Percentiles rank a stretch among this genome's conserved stretches.
Evolutionary conservation across 2,329 filamentous ascomycete species (phyloP).

Genomic region (Daldinia sp.): DNA sequence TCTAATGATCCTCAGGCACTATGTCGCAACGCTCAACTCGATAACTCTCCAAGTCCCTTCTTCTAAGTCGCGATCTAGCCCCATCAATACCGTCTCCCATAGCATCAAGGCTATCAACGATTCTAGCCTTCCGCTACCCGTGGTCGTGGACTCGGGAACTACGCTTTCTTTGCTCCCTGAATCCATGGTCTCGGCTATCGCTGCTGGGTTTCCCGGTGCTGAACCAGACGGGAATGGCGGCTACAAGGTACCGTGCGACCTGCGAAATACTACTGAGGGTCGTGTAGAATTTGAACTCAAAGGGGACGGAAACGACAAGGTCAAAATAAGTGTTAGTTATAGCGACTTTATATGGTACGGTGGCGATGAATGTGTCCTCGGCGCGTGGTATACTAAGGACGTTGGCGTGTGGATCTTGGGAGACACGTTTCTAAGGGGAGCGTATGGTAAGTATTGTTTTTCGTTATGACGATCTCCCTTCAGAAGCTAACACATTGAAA

Average conservation of each 20-base stretch:
- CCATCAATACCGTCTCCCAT: not conserved
- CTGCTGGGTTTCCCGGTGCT: slow-evolving; percentile 53
- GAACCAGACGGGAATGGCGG: slow-evolving; percentile 52
- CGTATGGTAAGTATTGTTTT: slow-evolving; percentile 42
- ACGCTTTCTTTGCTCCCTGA: slow-evolving; percentile 58
- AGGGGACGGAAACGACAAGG: slow-evolving; percentile 34
- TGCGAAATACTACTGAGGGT: slow-evolving; percentile 47
- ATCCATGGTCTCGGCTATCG: slow-evolving; percentile 53
- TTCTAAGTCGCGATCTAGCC: not conserved
- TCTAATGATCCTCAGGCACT: slow-evolving; percentile 38
- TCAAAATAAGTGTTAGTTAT: slow-evolving; percentile 47
- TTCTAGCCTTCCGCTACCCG: slow-evolving; percentile 48
- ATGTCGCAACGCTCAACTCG: slow-evolving; percentile 41
- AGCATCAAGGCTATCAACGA: slow-evolving; percentile 23
- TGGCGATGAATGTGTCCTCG: slow-evolving; percentile 42
- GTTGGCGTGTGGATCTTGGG: slow-evolving; percentile 44
- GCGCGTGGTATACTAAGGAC: slow-evolving; percentile 38
- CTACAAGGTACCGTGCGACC: slow-evolving; percentile 55
- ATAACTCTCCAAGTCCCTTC: slow-evolving; percentile 35
- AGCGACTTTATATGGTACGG: slow-evolving; percentile 46
- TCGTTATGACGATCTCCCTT: too few species aligned
- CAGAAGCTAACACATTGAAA: slow-evolving; percentile 9
- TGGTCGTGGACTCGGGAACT: slow-evolving; percentile 62
- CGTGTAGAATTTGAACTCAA: slow-evolving; percentile 59
- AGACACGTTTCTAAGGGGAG: slow-evolving; percentile 46